Base-by-base conservation (phyloP, 2,329 filamentous ascomycete genomes). In the Fusarium temperatum region DNA sequence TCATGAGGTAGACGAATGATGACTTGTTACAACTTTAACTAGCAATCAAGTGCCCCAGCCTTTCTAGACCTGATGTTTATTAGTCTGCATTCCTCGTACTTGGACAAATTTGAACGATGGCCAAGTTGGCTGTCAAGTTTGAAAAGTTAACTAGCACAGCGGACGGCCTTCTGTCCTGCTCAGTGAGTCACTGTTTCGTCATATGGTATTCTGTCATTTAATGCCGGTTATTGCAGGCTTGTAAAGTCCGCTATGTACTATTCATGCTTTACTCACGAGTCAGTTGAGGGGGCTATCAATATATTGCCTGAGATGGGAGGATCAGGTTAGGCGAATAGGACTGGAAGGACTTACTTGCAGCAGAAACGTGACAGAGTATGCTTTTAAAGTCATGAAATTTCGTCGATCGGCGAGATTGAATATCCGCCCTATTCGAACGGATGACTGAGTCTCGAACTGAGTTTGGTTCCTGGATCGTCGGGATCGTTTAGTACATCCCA, bases 381-480 rank as follows among this genome's bases (percentile, higher is more conserved):
- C 20, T 41, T 41, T 15, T 26, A 13, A n/a, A 42, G 20, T 42
- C 15, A n/a, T 30, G 38, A n/a, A n/a, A n/a, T 30, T 9, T 32
- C 45, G 22, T 30, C 17, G 22, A 54, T 53, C 35, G 14, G 36
- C 24, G 22, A 42, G 51, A 17, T 42, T 42, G 11, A n/a, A 41
- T 38, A 26, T 55, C 36, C 35, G 20, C 36, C 26, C 35, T 30
- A 11, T 28, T 26, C 15, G 36, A 41, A 42, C 51, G 36, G 28
- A 55, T 42, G 26, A 41, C 15, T 41, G 36, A 41, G 36, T 30
- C 24, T 55, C 15, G 22, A 55, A 55, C 51, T 55, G 45, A 66
- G 57, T 68, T 68, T 55, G 66, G 70, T 73, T 73, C 70, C 59
- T 73, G 47, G 48, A 66, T 59, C 44, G n/a, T 70, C 47, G 42